Percentiles rank a stretch among this genome's conserved stretches.
Evolutionary conservation across 2,329 filamentous ascomycete species (phyloP).

Genomic region (Paecilomyces variotii): DNA sequence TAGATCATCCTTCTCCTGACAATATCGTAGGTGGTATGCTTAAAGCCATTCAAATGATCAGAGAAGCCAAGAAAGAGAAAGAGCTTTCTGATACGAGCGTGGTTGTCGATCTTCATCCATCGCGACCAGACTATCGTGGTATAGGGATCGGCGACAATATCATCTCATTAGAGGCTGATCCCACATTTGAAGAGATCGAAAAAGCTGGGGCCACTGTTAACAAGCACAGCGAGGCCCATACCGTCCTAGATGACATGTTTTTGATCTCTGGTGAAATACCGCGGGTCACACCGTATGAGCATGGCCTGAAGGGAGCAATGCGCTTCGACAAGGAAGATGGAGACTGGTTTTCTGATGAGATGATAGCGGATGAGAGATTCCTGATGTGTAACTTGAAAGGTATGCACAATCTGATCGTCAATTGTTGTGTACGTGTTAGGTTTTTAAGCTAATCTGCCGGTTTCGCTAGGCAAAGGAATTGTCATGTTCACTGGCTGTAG

Average conservation of each 20-base stretch:
- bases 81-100: constrained; percentile 18
- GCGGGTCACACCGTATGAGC: constrained; percentile 42
- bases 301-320: constrained; percentile 39
- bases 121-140: constrained; percentile 45
- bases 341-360: constrained; percentile 42
- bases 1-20: neutral
- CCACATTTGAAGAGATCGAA: constrained; percentile 42
- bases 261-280: constrained; percentile 49
- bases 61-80: constrained; percentile 27
- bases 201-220: constrained; percentile 34
- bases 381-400: constrained; percentile 48
- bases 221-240: constrained; percentile 34
- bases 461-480: constrained; percentile 39
- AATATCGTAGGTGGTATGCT: constrained; percentile 38
- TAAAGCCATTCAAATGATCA: constrained; percentile 42
- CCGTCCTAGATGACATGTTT: constrained; percentile 44
- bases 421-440: neutral
- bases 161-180: constrained; percentile 47
- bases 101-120: constrained; percentile 45
- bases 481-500: constrained; percentile 51
- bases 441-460: neutral
- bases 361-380: constrained; percentile 46
- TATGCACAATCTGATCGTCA: constrained; percentile 11
- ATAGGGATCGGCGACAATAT: constrained; percentile 33
- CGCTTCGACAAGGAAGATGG: constrained; percentile 32